Percentiles rank a stretch among this genome's conserved stretches.
These are phyloP conservation scores for Holtermannia corniformis DNA, from an alignment of 768 basidiomycete species.

Conservation along the genomic window DNA sequence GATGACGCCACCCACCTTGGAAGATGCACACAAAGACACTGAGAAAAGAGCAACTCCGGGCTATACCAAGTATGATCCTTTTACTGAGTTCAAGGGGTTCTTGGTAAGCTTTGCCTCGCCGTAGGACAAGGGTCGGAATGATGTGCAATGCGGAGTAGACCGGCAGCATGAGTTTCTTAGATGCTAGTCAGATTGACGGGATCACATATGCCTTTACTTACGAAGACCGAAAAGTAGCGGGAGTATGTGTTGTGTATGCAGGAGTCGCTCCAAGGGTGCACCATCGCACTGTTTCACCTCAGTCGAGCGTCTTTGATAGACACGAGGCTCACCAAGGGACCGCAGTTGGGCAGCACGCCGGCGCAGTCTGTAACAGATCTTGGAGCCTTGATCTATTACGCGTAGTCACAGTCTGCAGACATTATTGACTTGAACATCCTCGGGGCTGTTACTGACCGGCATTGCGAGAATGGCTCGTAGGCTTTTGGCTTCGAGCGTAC, in stretches of 20 bases:
- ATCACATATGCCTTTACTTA: too few species aligned
- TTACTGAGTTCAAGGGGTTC: conserved; percentile 60
- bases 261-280: conserved; percentile 63
- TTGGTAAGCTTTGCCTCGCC: conserved; percentile 55
- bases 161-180: conserved; percentile 41
- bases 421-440: too few species aligned
- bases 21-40: conserved; percentile 72
- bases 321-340: conserved; percentile 43
- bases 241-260: conserved; percentile 56
- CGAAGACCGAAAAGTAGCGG: conserved; percentile 68
- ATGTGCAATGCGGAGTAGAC: conserved; percentile 81
- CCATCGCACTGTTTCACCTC: conserved; percentile 48
- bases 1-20: conserved; percentile 53
- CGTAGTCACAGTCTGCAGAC: conserved; percentile 30
- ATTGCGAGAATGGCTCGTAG: too few species aligned
- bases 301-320: too few species aligned
- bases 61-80: conserved; percentile 59
- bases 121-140: conserved; percentile 75
- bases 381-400: too few species aligned
- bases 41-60: conserved; percentile 77
- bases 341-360: too few species aligned
- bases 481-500: too few species aligned
- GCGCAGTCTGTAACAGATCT: too few species aligned
- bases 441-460: too few species aligned
- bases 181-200: not conserved